These are phyloP conservation scores for Anisogramma anomala DNA, from an alignment of 2,329 filamentous ascomycete species.

Conservation along the genomic window DNA sequence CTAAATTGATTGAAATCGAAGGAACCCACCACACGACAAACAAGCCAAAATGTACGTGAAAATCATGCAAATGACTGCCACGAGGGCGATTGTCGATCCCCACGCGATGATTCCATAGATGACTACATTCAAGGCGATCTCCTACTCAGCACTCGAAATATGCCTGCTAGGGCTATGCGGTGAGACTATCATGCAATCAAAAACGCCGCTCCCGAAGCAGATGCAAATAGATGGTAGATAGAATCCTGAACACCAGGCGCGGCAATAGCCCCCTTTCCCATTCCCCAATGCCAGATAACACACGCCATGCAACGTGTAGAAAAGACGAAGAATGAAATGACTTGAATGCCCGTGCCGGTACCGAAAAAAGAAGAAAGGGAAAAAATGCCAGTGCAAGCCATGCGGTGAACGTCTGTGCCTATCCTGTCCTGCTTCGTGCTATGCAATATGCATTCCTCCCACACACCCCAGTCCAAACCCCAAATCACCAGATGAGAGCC, in stretches of 20 bases:
- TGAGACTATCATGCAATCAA: constrained; percentile 10
- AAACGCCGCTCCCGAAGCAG: not conserved
- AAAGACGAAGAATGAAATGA: not conserved
- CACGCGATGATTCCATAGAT: no score
- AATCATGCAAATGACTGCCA: no score
- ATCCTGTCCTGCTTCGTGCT: constrained; percentile 3
- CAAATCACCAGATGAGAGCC: constrained; percentile 1
- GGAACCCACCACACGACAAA: no score
- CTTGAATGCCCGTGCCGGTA: no score
- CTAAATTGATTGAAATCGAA: no score
- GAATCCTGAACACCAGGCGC: constrained; percentile 6
- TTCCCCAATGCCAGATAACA: constrained; percentile 4
- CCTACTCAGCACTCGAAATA: constrained; percentile 3
- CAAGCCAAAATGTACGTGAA: no score
- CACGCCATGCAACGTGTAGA: not conserved
- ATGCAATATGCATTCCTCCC: constrained; percentile 2
- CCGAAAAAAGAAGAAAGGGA: not conserved
- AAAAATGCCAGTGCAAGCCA: constrained; percentile 1
- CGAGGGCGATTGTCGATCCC: no score
- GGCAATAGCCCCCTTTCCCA: not conserved
- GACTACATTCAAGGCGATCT: no score
- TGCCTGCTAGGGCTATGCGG: constrained; percentile 7
- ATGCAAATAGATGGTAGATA: not conserved
- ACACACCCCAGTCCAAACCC: no score
- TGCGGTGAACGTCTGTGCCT: no score